These are phyloP conservation scores for Scutellaria galericulata DNA, from an alignment of 257 asterid species.

Conservation along the genomic window DNA sequence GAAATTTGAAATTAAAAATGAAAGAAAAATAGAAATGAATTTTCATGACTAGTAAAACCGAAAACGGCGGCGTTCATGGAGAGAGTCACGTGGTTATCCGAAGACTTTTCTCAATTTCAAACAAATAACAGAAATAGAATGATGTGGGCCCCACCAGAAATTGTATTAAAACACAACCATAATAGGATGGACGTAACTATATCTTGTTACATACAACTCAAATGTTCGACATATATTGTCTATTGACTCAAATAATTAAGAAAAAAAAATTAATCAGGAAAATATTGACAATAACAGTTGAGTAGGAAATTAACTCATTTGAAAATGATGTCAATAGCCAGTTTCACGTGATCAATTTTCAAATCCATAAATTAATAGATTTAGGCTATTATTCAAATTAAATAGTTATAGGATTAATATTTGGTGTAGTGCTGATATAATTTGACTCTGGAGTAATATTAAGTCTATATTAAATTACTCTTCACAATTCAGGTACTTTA, in stretches of 20 bases:
- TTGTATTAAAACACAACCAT: not conserved
- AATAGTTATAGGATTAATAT: not conserved
- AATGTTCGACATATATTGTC: too few species aligned
- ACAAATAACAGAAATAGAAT: slow-evolving; percentile 31
- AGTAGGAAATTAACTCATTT: not conserved
- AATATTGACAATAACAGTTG: not conserved
- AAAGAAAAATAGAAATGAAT: too few species aligned
- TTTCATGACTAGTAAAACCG: not conserved
- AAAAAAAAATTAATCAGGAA: too few species aligned
- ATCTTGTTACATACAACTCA: not conserved
- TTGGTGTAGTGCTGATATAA: not conserved
- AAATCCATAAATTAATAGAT: not conserved
- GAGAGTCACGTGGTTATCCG: slow-evolving; percentile 22
- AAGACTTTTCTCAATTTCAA: slow-evolving; percentile 17
- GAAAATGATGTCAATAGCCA: not conserved
- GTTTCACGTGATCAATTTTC: not conserved
- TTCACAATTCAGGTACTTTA: not conserved
- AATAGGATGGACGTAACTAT: slow-evolving; percentile 20
- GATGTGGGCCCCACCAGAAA: slow-evolving; percentile 26
- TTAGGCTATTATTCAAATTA: too few species aligned
- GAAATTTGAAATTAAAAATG: too few species aligned
- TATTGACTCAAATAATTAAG: not conserved
- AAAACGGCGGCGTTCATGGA: slow-evolving; percentile 37
- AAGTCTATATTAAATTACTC: too few species aligned
- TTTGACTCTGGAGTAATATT: not conserved